These are phyloP conservation scores for Pistacia atlantica DNA, from an alignment of 345 rosid genomes.

Conservation along the genomic window DNA sequence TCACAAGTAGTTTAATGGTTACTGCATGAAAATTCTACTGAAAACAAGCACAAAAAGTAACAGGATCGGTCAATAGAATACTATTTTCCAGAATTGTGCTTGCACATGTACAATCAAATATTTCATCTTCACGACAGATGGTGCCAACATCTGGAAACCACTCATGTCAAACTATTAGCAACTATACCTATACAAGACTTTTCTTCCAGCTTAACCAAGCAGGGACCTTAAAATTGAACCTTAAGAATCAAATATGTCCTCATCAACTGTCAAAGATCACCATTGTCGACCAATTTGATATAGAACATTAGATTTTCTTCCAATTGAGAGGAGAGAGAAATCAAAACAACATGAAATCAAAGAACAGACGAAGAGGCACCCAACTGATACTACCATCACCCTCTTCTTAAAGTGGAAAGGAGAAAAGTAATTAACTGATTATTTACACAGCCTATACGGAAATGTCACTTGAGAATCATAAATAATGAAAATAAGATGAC, in stretches of 20 bases:
- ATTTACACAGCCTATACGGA: background rate
- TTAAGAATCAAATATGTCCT: too few relatives aligned
- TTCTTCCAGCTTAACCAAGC: too few relatives aligned
- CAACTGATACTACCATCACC: too few relatives aligned
- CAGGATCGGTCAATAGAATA: background rate
- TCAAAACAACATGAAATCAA: too few relatives aligned
- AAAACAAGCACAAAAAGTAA: background rate
- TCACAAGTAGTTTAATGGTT: constrained; percentile 13
- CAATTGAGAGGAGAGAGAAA: too few relatives aligned
- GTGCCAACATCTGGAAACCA: background rate
- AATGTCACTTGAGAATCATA: background rate
- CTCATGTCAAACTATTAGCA: background rate
- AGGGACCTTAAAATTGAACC: too few relatives aligned
- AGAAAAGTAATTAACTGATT: too few relatives aligned
- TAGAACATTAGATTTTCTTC: too few relatives aligned
- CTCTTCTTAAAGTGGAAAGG: too few relatives aligned
- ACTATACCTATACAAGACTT: background rate
- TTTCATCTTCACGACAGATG: background rate
- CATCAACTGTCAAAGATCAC: too few relatives aligned
- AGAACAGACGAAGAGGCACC: too few relatives aligned
- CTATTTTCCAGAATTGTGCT: background rate
- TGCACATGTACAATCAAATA: background rate
- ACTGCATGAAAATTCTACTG: constrained; percentile 3
- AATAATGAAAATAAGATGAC: background rate
- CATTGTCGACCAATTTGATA: too few relatives aligned